These are phyloP conservation scores for Beta lomatogona DNA, from an alignment of 179 eudicot genomes.

Conservation along the genomic window DNA sequence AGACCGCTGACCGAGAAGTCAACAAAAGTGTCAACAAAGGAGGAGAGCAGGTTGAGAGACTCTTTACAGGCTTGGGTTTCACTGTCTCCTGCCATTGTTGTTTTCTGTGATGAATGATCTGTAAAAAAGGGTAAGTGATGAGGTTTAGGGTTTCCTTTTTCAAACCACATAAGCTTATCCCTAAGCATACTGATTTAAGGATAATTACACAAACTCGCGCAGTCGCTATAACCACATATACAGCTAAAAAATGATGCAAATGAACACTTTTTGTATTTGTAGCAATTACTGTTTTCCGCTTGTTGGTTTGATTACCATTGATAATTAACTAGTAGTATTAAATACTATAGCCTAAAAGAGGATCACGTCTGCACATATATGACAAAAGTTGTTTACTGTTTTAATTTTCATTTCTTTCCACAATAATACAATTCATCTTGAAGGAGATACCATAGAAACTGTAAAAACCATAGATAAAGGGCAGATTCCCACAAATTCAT, in stretches of 20 bases:
- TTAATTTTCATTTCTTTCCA: neutral
- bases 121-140: constrained; percentile 12
- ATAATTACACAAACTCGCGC: neutral
- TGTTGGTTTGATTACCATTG: neutral
- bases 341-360: neutral
- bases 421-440: too few species aligned
- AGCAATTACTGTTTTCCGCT: neutral
- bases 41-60: constrained; percentile 52
- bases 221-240: neutral
- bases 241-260: neutral
- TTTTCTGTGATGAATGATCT: constrained; percentile 10
- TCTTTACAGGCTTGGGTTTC: constrained; percentile 39
- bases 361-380: neutral
- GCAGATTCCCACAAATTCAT: too few species aligned
- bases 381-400: neutral
- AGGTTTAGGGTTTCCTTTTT: constrained; percentile 8
- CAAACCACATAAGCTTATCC: neutral
- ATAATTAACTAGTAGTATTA: neutral
- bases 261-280: neutral
- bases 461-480: neutral
- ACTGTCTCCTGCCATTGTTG: constrained; percentile 10
- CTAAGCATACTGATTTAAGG: neutral
- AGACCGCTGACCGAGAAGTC: constrained; percentile 70
- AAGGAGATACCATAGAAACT: neutral
- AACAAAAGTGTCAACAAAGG: constrained; percentile 74